phyloP scores from a whole-genome alignment of 495 filamentous ascomycete genomes.

The Bacidia gigantensis region DNA sequence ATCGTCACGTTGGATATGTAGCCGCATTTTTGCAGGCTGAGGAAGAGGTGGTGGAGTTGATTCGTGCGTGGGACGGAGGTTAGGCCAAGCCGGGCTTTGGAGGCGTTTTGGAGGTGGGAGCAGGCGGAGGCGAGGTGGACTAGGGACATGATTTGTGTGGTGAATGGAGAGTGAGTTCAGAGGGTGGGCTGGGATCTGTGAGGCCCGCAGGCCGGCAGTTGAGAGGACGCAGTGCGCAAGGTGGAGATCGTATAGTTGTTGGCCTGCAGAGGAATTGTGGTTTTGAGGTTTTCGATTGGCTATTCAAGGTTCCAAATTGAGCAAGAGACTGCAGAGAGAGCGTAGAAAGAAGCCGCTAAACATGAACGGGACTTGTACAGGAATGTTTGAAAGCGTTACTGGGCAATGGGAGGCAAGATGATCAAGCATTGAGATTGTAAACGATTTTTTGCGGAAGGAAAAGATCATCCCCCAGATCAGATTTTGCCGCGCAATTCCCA shows the following conservation, averaged over 20 bases:
- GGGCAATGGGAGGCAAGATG: too few species aligned
- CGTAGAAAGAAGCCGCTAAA: too few species aligned
- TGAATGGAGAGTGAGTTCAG: neutral
- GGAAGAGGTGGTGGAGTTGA: conserved; percentile 59
- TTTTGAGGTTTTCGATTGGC: too few species aligned
- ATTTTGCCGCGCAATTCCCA: too few species aligned
- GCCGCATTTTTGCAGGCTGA: conserved; percentile 68
- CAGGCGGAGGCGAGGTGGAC: conserved; percentile 65
- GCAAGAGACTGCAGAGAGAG: too few species aligned
- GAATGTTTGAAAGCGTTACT: too few species aligned
- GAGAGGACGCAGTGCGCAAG: neutral
- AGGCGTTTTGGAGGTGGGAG: conserved; percentile 89
- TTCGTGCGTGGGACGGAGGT: conserved; percentile 77
- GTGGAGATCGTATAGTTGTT: neutral
- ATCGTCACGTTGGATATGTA: conserved; percentile 74
- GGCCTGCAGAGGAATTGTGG: too few species aligned
- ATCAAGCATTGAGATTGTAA: too few species aligned
- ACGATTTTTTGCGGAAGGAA: too few species aligned
- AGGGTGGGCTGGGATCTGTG: neutral
- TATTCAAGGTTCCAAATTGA: too few species aligned
- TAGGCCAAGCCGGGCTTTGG: conserved; percentile 68
- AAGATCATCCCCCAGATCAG: too few species aligned
- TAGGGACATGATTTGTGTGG: conserved; percentile 61
- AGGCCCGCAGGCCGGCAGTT: neutral
- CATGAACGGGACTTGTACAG: too few species aligned